phyloP scores from a whole-genome alignment of 2,329 filamentous ascomycete genomes.

The Torrubiella hemipterigena region DNA sequence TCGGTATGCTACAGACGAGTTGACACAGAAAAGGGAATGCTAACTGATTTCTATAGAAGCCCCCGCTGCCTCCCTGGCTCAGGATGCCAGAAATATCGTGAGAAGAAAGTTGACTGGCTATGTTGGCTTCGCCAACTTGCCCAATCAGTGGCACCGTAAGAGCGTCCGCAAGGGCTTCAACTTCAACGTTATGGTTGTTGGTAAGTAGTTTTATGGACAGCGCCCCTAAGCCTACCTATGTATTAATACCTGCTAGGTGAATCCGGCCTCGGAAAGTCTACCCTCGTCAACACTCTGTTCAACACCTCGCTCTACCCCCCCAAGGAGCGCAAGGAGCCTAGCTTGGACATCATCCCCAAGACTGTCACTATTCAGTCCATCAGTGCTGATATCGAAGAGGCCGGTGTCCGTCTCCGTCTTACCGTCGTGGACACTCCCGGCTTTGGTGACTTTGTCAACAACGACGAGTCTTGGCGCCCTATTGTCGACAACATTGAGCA shows the following conservation, averaged over 20 bases:
- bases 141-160: slow-evolving; percentile 99
- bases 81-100: slow-evolving; percentile 86
- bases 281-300: slow-evolving; percentile 97
- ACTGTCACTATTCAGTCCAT: slow-evolving; percentile 91
- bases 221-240: neutral
- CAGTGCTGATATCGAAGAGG: slow-evolving; percentile 95
- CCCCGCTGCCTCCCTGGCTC: slow-evolving; percentile 41
- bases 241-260: slow-evolving; percentile 54
- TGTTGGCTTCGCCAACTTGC: slow-evolving; percentile 95
- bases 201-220: slow-evolving; percentile 45
- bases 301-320: slow-evolving; percentile 98
- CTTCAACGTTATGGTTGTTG: slow-evolving; percentile 99
- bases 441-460: slow-evolving; percentile 99
- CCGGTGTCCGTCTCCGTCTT: slow-evolving; percentile 87
- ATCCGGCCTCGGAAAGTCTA: slow-evolving; percentile 98
- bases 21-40: too few relatives aligned
- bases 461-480: slow-evolving; percentile 97
- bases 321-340: slow-evolving; percentile 95
- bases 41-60: slow-evolving; percentile 18
- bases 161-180: slow-evolving; percentile 99
- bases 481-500: slow-evolving; percentile 99
- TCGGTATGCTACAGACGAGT: too few relatives aligned
- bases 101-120: slow-evolving; percentile 97
- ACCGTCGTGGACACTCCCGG: slow-evolving; percentile 97
- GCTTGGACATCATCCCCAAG: slow-evolving; percentile 97